A percentile compares a stretch with the other conserved stretches of the same genome.
phyloP scores from a whole-genome alignment of 257 asterid species.

The Solanum chaucha region DNA sequence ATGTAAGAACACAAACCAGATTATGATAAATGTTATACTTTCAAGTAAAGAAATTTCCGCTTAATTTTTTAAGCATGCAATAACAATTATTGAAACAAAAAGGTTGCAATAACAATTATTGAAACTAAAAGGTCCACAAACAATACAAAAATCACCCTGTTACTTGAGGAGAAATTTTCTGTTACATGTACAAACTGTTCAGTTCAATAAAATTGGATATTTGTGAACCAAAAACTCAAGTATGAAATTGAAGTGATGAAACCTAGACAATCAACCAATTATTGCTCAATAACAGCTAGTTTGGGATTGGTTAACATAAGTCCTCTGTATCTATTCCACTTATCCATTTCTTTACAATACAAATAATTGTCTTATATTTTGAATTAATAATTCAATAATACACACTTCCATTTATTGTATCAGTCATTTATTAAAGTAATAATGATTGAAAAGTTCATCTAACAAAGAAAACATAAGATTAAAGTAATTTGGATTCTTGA shows the following conservation, averaged over 20 bases:
- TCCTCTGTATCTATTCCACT: not conserved
- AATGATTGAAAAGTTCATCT: not conserved
- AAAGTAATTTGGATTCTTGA: not conserved
- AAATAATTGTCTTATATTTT: not conserved
- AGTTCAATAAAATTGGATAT: not conserved
- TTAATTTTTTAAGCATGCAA: not conserved
- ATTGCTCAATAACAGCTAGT: not conserved
- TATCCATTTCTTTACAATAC: not conserved
- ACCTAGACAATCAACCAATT: not conserved
- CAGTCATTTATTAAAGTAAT: not conserved
- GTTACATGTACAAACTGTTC: not conserved
- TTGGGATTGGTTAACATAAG: not conserved
- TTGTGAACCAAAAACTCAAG: not conserved
- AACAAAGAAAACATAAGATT: not conserved
- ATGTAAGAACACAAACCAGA: not conserved
- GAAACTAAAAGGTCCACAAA: not conserved
- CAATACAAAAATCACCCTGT: not conserved
- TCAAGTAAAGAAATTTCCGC: not conserved
- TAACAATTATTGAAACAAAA: not conserved
- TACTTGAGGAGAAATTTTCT: not conserved
- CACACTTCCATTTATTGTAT: not conserved
- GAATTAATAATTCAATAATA: not conserved
- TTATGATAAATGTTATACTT: not conserved
- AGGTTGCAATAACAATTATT: not conserved
- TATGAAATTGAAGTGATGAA: not conserved